Evolutionary conservation across 2,329 filamentous ascomycete genomes (phyloP), one percentile per base, ranked within the genome.

Genomic region (Fusarium sp.): DNA sequence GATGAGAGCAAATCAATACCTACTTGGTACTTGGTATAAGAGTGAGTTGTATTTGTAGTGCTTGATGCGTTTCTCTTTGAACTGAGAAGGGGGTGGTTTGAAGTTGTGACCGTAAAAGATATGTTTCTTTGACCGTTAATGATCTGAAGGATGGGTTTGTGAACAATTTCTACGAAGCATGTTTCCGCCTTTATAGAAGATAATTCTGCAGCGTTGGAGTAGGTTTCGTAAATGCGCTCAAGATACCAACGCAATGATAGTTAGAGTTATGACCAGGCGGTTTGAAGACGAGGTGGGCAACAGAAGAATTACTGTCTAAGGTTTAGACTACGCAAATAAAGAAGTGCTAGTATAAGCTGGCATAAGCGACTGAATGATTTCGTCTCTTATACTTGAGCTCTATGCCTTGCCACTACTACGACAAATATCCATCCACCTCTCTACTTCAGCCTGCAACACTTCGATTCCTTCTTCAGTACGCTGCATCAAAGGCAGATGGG

Each of bases 371-470:
- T 8, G 8, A 27, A 27, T 27, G 8, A 27, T 27, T 27, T 27
- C 25, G 25, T 27, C 27, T 38, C 32, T 11, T 38, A 6, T 38
- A 9, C 5, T 18, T 2, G 32, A 38, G 11, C n/a, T 15, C 22
- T 51, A 58, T 22, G 62, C 62, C 44, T 63, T 73, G 3, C 71
- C 70, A 43, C 46, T 65, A 43, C 71, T 73, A 1, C 62, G 60
- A 16, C 65, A 72, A 22, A 71, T 52, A 15, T 73, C 67, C 61
- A 67, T 69, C 65, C 62, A 73, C 24, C 55, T 62, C 51, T 71
- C 62, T 11, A 71, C 67, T 43, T 72, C 65, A 13, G 41, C 30
- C 34, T 73, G 62, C 16, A 73, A 25, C 11, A 71, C 46, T 3
- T 41, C 27, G 9, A 72, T 65, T 1, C 67, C 67, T 32, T 73